These are phyloP conservation scores for Metschnikowia lunata DNA, from an alignment of 805 yeast genomes.

Conservation along the genomic window DNA sequence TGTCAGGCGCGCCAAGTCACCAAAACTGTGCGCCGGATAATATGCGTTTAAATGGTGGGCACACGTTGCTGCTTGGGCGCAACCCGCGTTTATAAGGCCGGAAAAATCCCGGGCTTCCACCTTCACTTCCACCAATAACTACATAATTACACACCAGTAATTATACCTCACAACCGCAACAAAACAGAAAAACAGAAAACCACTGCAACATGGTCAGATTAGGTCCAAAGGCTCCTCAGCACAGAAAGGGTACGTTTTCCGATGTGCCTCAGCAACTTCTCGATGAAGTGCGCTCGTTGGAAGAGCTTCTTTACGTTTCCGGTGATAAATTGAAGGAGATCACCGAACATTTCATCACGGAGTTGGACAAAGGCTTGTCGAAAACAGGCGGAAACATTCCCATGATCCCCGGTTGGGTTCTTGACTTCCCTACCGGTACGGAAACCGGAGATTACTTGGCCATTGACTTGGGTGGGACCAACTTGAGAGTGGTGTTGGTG, in stretches of 20 bases:
- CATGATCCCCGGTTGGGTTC: constrained; percentile 96
- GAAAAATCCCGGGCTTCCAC: constrained; percentile 3
- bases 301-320: constrained; percentile 57
- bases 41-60: constrained; percentile 8
- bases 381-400: constrained; percentile 83
- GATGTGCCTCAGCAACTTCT: constrained; percentile 64
- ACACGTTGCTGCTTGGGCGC: constrained; percentile 6
- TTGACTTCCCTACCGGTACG: constrained; percentile 87
- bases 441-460: constrained; percentile 90
- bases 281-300: constrained; percentile 54
- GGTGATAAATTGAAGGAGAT: constrained; percentile 58
- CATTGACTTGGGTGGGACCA: constrained; percentile 96
- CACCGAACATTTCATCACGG: constrained; percentile 70
- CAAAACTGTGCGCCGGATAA: neutral
- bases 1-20: neutral
- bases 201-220: constrained; percentile 60
- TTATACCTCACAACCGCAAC: neutral
- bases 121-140: no score
- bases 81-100: constrained; percentile 8
- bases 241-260: constrained; percentile 59
- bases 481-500: constrained; percentile 87
- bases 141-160: neutral
- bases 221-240: constrained; percentile 80
- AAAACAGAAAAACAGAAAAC: neutral
- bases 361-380: constrained; percentile 77